Evolutionary conservation across 164 flowering plant genomes (phyloP).

Genomic region (Warburgia ugandensis): DNA sequence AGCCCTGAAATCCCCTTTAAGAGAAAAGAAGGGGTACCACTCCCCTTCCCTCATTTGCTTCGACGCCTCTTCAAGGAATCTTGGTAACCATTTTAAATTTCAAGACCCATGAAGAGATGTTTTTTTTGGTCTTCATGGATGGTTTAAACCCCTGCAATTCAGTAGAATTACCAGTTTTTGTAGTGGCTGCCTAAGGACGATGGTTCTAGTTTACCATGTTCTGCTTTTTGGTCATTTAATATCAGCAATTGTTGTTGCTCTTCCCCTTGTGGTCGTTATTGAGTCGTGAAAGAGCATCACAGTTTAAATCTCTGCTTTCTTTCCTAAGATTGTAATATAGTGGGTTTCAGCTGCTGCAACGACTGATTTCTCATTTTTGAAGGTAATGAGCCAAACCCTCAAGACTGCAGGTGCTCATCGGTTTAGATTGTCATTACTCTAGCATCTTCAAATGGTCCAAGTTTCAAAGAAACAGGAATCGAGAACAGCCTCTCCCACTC

Average conservation of each 20-base stretch:
- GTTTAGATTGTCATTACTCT: constrained; percentile 22
- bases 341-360: constrained; percentile 40
- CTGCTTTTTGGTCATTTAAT: constrained; percentile 4
- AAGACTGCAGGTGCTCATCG: constrained; percentile 26
- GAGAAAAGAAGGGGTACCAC: constrained; percentile 54
- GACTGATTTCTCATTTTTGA: constrained; percentile 37
- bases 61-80: constrained; percentile 26
- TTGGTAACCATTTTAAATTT: constrained; percentile 51
- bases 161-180: too few species aligned
- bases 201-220: constrained; percentile 9
- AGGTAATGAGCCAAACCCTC: constrained; percentile 54
- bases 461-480: too few species aligned
- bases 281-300: too few species aligned
- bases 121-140: too few species aligned
- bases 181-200: constrained; percentile 37
- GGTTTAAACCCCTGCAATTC: too few species aligned
- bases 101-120: constrained; percentile 32
- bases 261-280: not conserved
- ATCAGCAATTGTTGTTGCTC: constrained; percentile 10
- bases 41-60: constrained; percentile 26
- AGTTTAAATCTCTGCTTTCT: constrained; percentile 49
- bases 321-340: constrained; percentile 31
- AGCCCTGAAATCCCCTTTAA: constrained; percentile 53
- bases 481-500: too few species aligned
- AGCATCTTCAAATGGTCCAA: constrained; percentile 50